These are phyloP conservation scores for Schizochytrium sp. DNA, from an alignment of 108 stramenopile species.

Conservation along the genomic window DNA sequence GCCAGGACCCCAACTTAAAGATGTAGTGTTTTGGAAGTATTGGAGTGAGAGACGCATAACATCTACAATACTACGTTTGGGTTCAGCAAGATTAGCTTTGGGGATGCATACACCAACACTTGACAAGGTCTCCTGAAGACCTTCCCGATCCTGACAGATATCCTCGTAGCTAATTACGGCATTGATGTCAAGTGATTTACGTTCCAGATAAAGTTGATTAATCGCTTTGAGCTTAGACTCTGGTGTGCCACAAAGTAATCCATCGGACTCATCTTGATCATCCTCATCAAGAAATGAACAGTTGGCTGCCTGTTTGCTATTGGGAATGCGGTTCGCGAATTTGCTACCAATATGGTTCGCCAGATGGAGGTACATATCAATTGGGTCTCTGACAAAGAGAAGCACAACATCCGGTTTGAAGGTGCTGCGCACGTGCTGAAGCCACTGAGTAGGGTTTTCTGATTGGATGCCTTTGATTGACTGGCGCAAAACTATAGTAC, in stretches of 20 bases:
- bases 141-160: neutral
- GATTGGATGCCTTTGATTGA: neutral
- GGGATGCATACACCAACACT: neutral
- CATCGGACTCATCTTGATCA: neutral
- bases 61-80: constrained; percentile 12
- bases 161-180: neutral
- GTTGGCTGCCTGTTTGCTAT: neutral
- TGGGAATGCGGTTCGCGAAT: neutral
- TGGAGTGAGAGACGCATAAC: constrained; percentile 19
- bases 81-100: neutral
- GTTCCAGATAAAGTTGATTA: neutral
- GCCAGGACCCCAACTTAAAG: neutral
- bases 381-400: neutral
- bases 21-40: neutral
- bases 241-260: neutral
- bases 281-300: neutral
- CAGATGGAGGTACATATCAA: constrained; percentile 1
- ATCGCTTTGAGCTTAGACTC: constrained; percentile 1
- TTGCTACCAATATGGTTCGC: neutral
- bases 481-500: neutral
- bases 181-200: neutral
- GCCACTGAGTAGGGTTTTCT: neutral
- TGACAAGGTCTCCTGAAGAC: neutral
- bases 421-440: neutral
- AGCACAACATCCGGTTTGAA: constrained; percentile 7